phyloP scores from a whole-genome alignment of 768 basidiomycete genomes.

The Cystoderma amianthinum region DNA sequence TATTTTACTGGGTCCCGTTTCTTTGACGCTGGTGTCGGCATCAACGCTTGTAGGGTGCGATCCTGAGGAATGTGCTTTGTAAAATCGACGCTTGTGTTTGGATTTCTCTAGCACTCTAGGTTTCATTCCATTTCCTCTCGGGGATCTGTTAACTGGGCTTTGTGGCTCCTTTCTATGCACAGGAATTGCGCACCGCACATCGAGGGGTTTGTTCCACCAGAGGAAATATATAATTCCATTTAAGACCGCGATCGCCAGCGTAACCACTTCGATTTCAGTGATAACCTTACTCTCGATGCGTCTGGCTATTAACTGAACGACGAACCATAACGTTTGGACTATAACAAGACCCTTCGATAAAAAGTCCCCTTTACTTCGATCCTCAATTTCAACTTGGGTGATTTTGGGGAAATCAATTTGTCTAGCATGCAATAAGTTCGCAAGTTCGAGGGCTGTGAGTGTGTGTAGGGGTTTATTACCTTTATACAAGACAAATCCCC shows the following conservation, averaged over 20 bases:
- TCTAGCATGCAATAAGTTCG: not conserved
- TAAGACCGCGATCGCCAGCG: constrained; percentile 18
- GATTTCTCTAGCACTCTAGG: too few relatives aligned
- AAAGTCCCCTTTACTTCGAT: constrained; percentile 15
- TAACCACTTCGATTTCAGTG: constrained; percentile 21
- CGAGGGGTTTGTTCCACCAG: constrained; percentile 25
- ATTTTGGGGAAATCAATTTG: not conserved
- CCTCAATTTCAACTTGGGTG: constrained; percentile 5
- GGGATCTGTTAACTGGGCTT: too few relatives aligned
- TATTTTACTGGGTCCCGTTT: too few relatives aligned
- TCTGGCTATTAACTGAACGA: constrained; percentile 15
- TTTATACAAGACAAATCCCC: constrained; percentile 9
- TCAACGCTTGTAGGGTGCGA: too few relatives aligned
- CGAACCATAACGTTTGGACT: too few relatives aligned
- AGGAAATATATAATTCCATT: too few relatives aligned
- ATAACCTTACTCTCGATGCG: constrained; percentile 10
- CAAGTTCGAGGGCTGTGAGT: not conserved
- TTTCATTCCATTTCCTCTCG: too few relatives aligned
- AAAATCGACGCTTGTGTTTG: too few relatives aligned
- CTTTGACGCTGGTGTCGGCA: too few relatives aligned
- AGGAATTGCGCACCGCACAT: too few relatives aligned
- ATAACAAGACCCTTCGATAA: constrained; percentile 19
- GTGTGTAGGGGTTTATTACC: not conserved
- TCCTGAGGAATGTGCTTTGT: too few relatives aligned
- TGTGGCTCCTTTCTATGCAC: too few relatives aligned